These are phyloP conservation scores for Penicillium pancosmium DNA, from an alignment of 495 filamentous ascomycete species.

Conservation along the genomic window DNA sequence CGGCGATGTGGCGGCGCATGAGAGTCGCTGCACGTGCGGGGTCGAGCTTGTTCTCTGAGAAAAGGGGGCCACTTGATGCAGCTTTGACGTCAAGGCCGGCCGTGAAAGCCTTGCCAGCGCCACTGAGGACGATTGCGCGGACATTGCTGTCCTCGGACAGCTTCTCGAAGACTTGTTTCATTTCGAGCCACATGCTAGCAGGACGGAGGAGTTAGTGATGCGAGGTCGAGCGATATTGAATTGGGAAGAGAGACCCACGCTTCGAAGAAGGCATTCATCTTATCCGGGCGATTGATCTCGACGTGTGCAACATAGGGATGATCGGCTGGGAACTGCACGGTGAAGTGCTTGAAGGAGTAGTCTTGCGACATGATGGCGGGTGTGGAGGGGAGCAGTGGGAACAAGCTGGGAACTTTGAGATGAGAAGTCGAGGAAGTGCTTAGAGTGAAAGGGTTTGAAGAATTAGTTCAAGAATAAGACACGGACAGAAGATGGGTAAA, in stretches of 20 bases:
- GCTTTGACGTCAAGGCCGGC: slow-evolving; percentile 78
- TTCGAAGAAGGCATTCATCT: slow-evolving; percentile 89
- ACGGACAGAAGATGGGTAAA: background rate
- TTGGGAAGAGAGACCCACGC: slow-evolving; percentile 42
- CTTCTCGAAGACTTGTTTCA: slow-evolving; percentile 69
- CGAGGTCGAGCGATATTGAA: background rate
- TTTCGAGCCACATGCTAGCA: slow-evolving; percentile 77
- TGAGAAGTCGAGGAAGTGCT: background rate
- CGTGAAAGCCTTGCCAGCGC: slow-evolving; percentile 84
- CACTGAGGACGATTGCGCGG: slow-evolving; percentile 79
- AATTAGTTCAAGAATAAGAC: background rate
- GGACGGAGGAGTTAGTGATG: slow-evolving; percentile 3
- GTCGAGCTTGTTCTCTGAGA: slow-evolving; percentile 47
- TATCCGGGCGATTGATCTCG: slow-evolving; percentile 86
- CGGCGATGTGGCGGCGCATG: slow-evolving; percentile 66
- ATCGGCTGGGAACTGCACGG: slow-evolving; percentile 67
- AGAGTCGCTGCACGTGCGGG: slow-evolving; percentile 65
- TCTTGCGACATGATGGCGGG: slow-evolving; percentile 28
- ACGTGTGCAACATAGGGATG: slow-evolving; percentile 80
- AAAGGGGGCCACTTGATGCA: slow-evolving; percentile 42
- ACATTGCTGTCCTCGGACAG: slow-evolving; percentile 74
- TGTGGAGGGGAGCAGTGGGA: background rate
- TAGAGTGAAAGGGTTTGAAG: no score
- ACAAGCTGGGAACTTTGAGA: background rate
- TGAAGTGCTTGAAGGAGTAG: slow-evolving; percentile 69